Evolutionary conservation across 2,329 filamentous ascomycete species (phyloP).

Genomic region (Fusarium citri): DNA sequence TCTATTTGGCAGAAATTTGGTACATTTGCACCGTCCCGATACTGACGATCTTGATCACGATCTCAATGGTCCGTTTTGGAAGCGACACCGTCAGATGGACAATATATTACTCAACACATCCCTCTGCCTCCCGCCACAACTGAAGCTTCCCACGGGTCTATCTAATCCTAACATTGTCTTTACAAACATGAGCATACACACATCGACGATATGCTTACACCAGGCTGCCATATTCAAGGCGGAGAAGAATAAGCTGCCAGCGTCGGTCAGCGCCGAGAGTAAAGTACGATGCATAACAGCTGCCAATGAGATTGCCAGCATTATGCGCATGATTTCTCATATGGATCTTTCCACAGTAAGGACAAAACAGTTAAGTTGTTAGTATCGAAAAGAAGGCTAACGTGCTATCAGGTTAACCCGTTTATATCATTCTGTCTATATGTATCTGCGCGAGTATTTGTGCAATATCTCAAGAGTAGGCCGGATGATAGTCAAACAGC

Average conservation of each 20-base stretch:
- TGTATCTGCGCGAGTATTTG: constrained; percentile 93
- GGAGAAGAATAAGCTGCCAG: constrained; percentile 84
- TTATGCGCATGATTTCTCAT: constrained; percentile 95
- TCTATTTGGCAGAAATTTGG: constrained; percentile 89
- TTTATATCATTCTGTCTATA: constrained; percentile 97
- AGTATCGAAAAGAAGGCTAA: constrained; percentile 32
- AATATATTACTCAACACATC: constrained; percentile 90
- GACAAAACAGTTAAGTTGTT: constrained; percentile 1
- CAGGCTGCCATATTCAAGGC: constrained; percentile 98
- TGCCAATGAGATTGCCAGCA: constrained; percentile 91
- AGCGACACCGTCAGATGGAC: constrained; percentile 88
- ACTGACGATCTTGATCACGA: constrained; percentile 85
- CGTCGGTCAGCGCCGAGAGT: constrained; percentile 85
- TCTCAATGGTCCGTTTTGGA: constrained; percentile 95
- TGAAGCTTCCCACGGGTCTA: constrained; percentile 83
- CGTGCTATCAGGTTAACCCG: constrained; percentile 79
- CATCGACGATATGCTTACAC: constrained; percentile 96
- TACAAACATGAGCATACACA: constrained; percentile 96
- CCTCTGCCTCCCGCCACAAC: constrained; percentile 80
- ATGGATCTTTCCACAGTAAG: constrained; percentile 85
- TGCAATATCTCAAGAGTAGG: constrained; percentile 95
- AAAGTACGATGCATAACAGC: constrained; percentile 94
- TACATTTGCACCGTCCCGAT: constrained; percentile 89
- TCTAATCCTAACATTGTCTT: constrained; percentile 88
- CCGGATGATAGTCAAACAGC: constrained; percentile 83